phyloP scores from a whole-genome alignment of 2,329 filamentous ascomycete species.

The Exserohilum turcica region DNA sequence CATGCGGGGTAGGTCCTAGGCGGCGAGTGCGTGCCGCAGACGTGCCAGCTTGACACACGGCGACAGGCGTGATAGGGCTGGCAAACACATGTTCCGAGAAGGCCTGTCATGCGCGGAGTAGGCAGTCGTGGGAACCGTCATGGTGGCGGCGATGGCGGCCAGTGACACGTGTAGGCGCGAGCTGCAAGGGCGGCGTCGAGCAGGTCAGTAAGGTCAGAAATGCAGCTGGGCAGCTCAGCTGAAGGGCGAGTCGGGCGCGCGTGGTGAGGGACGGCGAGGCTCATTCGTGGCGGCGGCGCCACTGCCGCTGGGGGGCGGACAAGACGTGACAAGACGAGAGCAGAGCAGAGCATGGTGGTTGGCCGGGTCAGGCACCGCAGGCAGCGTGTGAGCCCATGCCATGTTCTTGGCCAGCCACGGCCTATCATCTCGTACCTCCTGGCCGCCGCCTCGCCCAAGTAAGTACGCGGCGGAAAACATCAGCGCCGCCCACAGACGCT shows the following conservation, averaged over 20 bases:
- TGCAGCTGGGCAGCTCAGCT: no score
- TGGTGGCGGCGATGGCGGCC: background rate
- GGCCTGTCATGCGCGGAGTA: background rate
- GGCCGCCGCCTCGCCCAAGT: background rate
- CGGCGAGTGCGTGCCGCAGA: background rate
- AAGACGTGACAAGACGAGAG: no score
- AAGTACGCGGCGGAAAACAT: background rate
- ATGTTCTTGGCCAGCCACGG: background rate
- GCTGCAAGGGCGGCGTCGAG: no score
- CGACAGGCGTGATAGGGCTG: background rate
- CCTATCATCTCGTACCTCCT: background rate
- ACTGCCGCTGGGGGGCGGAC: background rate
- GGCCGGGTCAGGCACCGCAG: no score
- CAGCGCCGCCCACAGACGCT: background rate
- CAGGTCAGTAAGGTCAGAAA: no score
- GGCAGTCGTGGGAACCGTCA: no score
- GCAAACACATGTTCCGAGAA: background rate
- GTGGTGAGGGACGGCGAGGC: slow-evolving; percentile 1
- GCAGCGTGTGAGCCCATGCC: no score
- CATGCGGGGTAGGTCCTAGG: background rate
- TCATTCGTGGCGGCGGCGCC: background rate
- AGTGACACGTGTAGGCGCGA: background rate
- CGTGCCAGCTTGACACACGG: background rate
- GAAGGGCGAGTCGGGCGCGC: no score
- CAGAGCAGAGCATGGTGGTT: no score